Conservation (phyloP, 345 rosid genomes). For the Salix exigua region DNA sequence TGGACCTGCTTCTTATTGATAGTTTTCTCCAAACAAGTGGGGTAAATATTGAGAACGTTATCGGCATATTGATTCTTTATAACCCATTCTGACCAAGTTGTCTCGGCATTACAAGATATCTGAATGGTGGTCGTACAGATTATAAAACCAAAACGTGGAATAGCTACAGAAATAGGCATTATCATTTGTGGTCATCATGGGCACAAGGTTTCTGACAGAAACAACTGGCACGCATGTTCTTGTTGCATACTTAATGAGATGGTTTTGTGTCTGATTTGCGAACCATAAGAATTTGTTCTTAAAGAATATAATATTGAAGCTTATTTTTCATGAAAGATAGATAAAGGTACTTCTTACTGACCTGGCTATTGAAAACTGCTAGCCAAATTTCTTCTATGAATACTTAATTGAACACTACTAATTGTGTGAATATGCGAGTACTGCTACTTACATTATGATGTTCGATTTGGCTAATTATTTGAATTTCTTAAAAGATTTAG, state of each 20-base stretch:
- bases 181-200: neutral
- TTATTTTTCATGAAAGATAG: too few species aligned
- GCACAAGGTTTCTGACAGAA: neutral
- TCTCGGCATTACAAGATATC: conserved; percentile 1
- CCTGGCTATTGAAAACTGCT: too few species aligned
- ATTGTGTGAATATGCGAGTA: too few species aligned
- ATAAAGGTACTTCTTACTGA: too few species aligned
- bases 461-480: too few species aligned
- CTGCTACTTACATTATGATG: too few species aligned
- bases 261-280: too few species aligned
- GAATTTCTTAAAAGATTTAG: too few species aligned
- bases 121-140: neutral
- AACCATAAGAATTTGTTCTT: too few species aligned
- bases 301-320: too few species aligned
- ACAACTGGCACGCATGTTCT: neutral
- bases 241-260: neutral
- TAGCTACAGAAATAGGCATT: neutral
- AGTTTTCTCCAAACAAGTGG: neutral
- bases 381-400: too few species aligned
- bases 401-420: too few species aligned
- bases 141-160: neutral
- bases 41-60: neutral
- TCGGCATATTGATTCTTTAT: neutral
- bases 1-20: neutral
- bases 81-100: neutral